These are phyloP conservation scores for Talaromyces pinophilus DNA, from an alignment of 2,329 filamentous ascomycete genomes.

Conservation along the genomic window DNA sequence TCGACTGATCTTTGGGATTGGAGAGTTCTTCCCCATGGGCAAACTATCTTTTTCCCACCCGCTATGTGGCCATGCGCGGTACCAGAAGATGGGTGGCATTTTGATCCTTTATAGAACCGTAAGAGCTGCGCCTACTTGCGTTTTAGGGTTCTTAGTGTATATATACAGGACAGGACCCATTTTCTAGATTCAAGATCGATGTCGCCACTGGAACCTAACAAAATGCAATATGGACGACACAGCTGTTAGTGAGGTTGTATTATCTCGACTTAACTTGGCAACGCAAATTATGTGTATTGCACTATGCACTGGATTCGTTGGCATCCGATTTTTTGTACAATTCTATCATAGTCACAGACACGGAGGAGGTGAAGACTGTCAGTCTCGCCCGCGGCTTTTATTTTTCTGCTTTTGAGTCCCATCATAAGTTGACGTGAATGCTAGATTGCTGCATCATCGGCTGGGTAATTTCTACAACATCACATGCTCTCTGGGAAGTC, in stretches of 20 bases:
- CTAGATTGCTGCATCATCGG: conserved; percentile 7
- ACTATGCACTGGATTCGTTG: conserved; percentile 7
- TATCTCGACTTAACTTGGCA: conserved; percentile 6
- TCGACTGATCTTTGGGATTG: not conserved
- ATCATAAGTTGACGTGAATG: conserved; percentile 1
- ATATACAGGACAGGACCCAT: not conserved
- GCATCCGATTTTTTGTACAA: conserved; percentile 4
- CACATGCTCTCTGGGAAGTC: not conserved
- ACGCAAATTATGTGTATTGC: conserved; percentile 9
- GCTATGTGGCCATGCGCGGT: no score
- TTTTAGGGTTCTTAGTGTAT: not conserved
- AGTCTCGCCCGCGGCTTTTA: conserved; percentile 5
- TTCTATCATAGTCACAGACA: not conserved
- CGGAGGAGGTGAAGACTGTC: conserved; percentile 3
- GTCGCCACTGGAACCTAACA: not conserved
- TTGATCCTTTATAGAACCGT: not conserved
- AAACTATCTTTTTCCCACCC: no score
- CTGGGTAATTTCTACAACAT: conserved; percentile 10
- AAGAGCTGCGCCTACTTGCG: not conserved
- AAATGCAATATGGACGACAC: not conserved
- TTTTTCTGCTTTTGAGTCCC: conserved; percentile 1
- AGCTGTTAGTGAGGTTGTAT: not conserved
- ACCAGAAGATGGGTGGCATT: not conserved
- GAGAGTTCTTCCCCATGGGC: not conserved
- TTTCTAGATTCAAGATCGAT: not conserved